Conservation (phyloP, 345 rosid genomes). For the Aquilaria yunnanensis region DNA sequence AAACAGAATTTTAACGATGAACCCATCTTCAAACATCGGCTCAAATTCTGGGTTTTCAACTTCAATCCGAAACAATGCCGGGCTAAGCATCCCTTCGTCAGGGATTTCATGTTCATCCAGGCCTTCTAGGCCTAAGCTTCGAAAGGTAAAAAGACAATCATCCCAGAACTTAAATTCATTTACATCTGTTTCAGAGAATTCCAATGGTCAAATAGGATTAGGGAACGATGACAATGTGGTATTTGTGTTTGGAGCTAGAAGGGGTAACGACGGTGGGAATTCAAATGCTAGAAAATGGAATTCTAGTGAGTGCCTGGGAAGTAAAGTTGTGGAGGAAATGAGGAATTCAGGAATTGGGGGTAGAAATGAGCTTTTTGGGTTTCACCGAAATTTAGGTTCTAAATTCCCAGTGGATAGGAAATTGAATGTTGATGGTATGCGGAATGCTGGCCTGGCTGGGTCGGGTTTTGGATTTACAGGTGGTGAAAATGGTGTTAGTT, state of each 20-base stretch:
- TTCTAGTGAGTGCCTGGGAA: neutral
- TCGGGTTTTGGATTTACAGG: neutral
- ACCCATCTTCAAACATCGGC: slow-evolving; percentile 32
- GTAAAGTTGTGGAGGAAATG: slow-evolving; percentile 36
- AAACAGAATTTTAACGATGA: slow-evolving; percentile 22
- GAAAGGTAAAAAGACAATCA: slow-evolving; percentile 47
- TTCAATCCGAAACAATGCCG: slow-evolving; percentile 16
- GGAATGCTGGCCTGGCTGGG: neutral
- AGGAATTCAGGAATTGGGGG: slow-evolving; percentile 39
- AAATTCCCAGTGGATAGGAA: slow-evolving; percentile 33
- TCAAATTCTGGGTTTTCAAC: slow-evolving; percentile 37
- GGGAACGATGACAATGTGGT: slow-evolving; percentile 9
- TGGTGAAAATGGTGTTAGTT: slow-evolving; percentile 22
- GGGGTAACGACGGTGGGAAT: slow-evolving; percentile 12
- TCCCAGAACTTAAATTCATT: slow-evolving; percentile 35
- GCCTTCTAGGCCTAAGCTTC: slow-evolving; percentile 45
- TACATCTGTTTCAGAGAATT: slow-evolving; percentile 15
- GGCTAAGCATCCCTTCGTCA: too few species aligned
- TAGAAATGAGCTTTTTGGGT: slow-evolving; percentile 11
- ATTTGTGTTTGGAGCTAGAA: too few species aligned
- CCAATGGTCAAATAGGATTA: slow-evolving; percentile 8
- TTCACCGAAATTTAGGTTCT: slow-evolving; percentile 24
- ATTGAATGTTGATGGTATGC: slow-evolving; percentile 38
- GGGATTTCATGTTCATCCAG: too few species aligned
- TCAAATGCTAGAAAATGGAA: slow-evolving; percentile 12